A percentile compares a stretch with the other conserved stretches of the same genome.
These are phyloP conservation scores for Betula pendula DNA, from an alignment of 306 rosid species.

Conservation along the genomic window DNA sequence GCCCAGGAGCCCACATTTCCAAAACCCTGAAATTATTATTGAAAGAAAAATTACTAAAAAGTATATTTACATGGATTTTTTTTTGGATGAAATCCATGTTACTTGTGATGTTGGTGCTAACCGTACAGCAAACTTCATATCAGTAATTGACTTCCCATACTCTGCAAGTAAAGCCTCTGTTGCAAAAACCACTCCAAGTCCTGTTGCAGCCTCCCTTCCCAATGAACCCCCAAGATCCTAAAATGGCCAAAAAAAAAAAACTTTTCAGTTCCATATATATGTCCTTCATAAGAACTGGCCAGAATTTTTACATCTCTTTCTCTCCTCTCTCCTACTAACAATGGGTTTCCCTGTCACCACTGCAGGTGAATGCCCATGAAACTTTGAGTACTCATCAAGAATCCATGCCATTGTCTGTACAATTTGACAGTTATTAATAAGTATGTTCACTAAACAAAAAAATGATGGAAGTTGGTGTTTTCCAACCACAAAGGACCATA, in stretches of 20 bases:
- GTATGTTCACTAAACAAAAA: not conserved
- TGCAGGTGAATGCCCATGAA: slow-evolving; percentile 77
- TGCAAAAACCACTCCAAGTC: slow-evolving; percentile 62
- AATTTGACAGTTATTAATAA: not conserved
- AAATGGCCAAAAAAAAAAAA: not conserved
- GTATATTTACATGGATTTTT: not conserved
- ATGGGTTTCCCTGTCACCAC: slow-evolving; percentile 80
- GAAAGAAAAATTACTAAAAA: not conserved
- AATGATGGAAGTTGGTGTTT: not conserved
- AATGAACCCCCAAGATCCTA: slow-evolving; percentile 84
- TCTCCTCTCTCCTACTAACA: slow-evolving; percentile 34
- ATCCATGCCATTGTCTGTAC: slow-evolving; percentile 87
- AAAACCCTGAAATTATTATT: slow-evolving; percentile 48
- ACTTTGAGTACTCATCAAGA: slow-evolving; percentile 79
- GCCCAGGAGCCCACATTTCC: slow-evolving; percentile 83
- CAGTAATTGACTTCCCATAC: slow-evolving; percentile 55
- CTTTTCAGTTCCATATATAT: not conserved
- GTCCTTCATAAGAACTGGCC: not conserved
- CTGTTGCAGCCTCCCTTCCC: slow-evolving; percentile 78
- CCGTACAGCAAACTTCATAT: slow-evolving; percentile 59
- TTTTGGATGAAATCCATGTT: not conserved
- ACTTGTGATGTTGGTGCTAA: slow-evolving; percentile 27
- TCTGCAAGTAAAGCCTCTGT: slow-evolving; percentile 69
- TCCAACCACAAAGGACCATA: not conserved
- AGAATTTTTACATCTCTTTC: not conserved